These are phyloP conservation scores for Solanum pennellii DNA, from an alignment of 257 asterid genomes.

Conservation along the genomic window DNA sequence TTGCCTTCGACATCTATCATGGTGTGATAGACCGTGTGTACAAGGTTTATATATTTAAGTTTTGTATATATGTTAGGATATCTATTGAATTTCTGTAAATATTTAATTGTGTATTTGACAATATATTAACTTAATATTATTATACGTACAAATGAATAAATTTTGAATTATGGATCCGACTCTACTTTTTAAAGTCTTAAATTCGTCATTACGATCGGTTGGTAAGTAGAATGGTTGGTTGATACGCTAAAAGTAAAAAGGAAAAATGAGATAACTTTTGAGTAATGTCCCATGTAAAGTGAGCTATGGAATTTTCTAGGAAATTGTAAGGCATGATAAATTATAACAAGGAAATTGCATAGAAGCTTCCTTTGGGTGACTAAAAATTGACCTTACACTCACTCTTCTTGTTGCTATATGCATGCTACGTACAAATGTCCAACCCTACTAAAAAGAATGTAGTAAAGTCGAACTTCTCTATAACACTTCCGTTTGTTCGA, in stretches of 20 bases:
- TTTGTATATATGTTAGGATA: background rate
- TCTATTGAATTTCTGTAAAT: background rate
- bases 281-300: background rate
- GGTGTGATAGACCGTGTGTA: no score
- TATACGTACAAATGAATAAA: background rate
- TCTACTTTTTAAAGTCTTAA: background rate
- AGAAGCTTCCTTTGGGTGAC: conserved; percentile 20
- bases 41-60: background rate
- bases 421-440: background rate
- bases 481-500: background rate
- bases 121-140: background rate
- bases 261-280: background rate
- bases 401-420: background rate
- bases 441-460: background rate
- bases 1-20: background rate
- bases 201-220: background rate
- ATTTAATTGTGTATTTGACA: background rate
- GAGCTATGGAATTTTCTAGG: background rate
- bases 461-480: background rate
- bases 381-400: background rate
- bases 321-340: conserved; percentile 5
- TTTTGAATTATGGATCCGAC: background rate
- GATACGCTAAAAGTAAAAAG: background rate
- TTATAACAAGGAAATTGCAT: conserved; percentile 18
- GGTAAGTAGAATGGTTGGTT: background rate